Base-by-base conservation (phyloP, 2,329 filamentous ascomycete genomes). In the Colletotrichum abscissum region DNA sequence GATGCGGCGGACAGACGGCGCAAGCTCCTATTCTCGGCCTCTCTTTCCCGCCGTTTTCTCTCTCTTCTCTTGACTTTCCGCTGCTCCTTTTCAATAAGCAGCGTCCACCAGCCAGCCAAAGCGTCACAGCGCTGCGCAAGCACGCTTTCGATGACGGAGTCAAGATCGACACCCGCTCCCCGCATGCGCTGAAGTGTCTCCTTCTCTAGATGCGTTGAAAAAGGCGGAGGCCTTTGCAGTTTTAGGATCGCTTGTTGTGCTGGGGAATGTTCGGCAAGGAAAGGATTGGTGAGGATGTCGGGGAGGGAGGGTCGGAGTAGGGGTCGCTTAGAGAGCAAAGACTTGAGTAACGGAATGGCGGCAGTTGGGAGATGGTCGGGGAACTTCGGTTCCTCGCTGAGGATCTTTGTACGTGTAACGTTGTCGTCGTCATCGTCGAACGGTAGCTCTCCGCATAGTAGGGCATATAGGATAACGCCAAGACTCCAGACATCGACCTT, bases 401-500 rank as follows among this genome's bases (percentile, higher is more conserved):
- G 85, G 72, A 99, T 99, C 81, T 91, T 94, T 11, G 88, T 90
- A 78, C 98, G 95, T 38, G 97, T 99, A 38, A 92, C 88, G 75
- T 91, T 93, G 80, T 99, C 97, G 79, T 97, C 93, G 80, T 99
- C 97, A 76, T 98, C 97, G 82, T 99, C 97, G 78, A 97, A 99
- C 0, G 97, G 97, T 54, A 99, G 87, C 82, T 97, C 94, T 68
- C 94, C 94, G 75, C 92, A 94, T 30, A 97, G 85, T 71, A 97
- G 85, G 62, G 94, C 94, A 79, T 95, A 97, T 1, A 97, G 86
- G 74, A 97, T 97, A 68, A 97, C 92, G 14, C 94, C 94, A 76
- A 97, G 81, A 79, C 94, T 97, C 94, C 94, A 99, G 5, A 99
- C 95, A 79, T 99, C 97, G 62, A 99, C 96, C 85, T 98, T 98